A percentile compares a stretch with the other conserved stretches of the same genome.
These are phyloP conservation scores for Pseudopyricularia javanii DNA, from an alignment of 2,329 filamentous ascomycete species.

Conservation along the genomic window DNA sequence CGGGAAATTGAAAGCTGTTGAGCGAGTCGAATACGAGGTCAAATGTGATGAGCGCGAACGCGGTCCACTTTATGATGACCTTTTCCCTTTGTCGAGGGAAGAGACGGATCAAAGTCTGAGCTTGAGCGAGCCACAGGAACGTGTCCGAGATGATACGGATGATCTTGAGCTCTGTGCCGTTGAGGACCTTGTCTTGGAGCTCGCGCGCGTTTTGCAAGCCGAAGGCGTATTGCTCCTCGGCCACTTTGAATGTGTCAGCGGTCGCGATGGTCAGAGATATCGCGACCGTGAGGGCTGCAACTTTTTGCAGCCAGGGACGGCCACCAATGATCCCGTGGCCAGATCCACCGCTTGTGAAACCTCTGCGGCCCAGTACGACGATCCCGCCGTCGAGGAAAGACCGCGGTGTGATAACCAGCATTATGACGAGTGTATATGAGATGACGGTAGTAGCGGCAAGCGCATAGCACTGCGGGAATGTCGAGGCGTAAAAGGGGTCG, in stretches of 20 bases:
- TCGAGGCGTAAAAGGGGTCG: slow-evolving; percentile 88
- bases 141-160: slow-evolving; percentile 91
- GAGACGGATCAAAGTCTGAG: slow-evolving; percentile 87
- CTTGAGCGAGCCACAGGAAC: slow-evolving; percentile 94
- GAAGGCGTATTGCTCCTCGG: slow-evolving; percentile 65
- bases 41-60: slow-evolving; percentile 82
- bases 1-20: slow-evolving; percentile 63
- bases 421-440: slow-evolving; percentile 83
- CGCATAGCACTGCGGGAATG: slow-evolving; percentile 85
- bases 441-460: slow-evolving; percentile 85
- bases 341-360: slow-evolving; percentile 73
- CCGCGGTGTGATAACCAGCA: slow-evolving; percentile 87
- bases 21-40: slow-evolving; percentile 86
- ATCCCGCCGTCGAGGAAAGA: slow-evolving; percentile 82
- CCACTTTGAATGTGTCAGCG: slow-evolving; percentile 78
- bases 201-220: slow-evolving; percentile 69
- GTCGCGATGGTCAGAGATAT: slow-evolving; percentile 91
- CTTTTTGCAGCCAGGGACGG: slow-evolving; percentile 84
- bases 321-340: slow-evolving; percentile 77
- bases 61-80: slow-evolving; percentile 97
- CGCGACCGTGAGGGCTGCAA: slow-evolving; percentile 59
- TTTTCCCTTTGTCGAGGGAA: slow-evolving; percentile 97
- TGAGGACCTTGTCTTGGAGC: slow-evolving; percentile 68
- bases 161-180: slow-evolving; percentile 74
- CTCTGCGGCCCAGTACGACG: slow-evolving; percentile 67